Base-by-base conservation (phyloP, 1,139 yeast species). In the Candida pseudoviswanathii region DNA sequence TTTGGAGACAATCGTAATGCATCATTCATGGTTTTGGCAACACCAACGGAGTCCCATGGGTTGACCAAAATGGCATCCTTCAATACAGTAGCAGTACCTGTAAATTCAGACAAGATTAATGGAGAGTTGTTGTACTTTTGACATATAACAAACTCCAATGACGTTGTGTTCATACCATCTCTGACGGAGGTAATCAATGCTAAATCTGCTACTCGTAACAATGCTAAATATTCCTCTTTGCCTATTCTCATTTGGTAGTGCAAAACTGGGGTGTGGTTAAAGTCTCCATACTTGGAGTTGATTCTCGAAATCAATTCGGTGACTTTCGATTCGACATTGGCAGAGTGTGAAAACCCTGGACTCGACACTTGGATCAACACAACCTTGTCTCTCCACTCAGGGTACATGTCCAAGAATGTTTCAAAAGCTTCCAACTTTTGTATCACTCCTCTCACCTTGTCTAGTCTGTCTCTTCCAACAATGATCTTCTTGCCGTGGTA, bases 41-140 rank as follows among this genome's bases (percentile, higher is more conserved):
- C 94, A 3, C 96, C 96, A 29, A 89, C 94, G 0, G 95, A 78
- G 68, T 94, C 98, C 96, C 97, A 94, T 10, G 99, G 99, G 60
- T 94, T 95, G 36, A 94, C 96, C 57, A 88, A 82, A 44, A 89
- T 78, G 1, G 97, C 90, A 54, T 89, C 96, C 44, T 78, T 78
- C 50, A 94, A 71, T 1, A 89, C 86, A 3, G 92, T 81, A 0
- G 96, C 88, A 2, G 96, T 86, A 46, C 99, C 99, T 42, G 96
- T 88, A 62, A 94, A 94, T 69, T 94, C 99, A 26, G 96, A 88
- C 43, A 92, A 71, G 40, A 94, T 82, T 59, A 94, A 76, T 0
- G 97, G 97, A 5, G 87, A 84, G 55, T 80, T 79, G 52, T 81
- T 77, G 44, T 80, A 71, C 61, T 87, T 84, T 68, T 95, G 98